These are phyloP conservation scores for Alternaria sp. DNA, from an alignment of 2,329 filamentous ascomycete genomes.

Conservation along the genomic window DNA sequence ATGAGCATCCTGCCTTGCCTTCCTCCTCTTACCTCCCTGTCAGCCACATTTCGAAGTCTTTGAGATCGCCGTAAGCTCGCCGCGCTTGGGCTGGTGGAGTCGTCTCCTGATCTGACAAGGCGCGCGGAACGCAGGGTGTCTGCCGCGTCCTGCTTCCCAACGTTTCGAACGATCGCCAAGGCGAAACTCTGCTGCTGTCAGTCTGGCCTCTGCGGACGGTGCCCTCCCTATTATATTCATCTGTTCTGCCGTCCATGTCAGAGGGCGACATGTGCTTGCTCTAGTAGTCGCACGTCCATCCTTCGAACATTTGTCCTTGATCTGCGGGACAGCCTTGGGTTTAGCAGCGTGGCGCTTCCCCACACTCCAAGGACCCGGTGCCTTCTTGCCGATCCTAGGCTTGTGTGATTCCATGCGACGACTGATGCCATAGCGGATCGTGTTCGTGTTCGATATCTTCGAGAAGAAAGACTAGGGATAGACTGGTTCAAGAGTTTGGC, in stretches of 20 bases:
- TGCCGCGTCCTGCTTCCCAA: conserved; percentile 34
- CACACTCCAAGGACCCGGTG: conserved; percentile 44
- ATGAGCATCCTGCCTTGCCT: conserved; percentile 41
- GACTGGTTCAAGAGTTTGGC: conserved; percentile 51
- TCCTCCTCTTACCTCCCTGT: conserved; percentile 30
- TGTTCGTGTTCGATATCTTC: conserved; percentile 45
- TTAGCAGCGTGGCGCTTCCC: conserved; percentile 47
- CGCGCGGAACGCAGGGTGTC: conserved; percentile 32
- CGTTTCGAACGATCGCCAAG: conserved; percentile 46
- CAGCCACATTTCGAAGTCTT: conserved; percentile 23
- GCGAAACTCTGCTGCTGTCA: conserved; percentile 30
- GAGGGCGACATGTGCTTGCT: conserved; percentile 48
- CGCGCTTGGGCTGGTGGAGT: conserved; percentile 26
- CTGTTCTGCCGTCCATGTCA: conserved; percentile 39
- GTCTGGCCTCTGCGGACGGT: conserved; percentile 31
- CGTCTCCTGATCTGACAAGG: conserved; percentile 31
- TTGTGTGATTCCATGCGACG: conserved; percentile 43
- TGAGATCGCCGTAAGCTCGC: conserved; percentile 31
- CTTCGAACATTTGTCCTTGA: conserved; percentile 35
- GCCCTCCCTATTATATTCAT: conserved; percentile 24
- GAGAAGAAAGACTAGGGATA: conserved; percentile 51
- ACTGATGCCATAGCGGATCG: conserved; percentile 46
- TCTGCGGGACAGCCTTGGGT: conserved; percentile 39
- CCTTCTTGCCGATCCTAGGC: conserved; percentile 38
- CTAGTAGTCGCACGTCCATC: conserved; percentile 41